A percentile compares a stretch with the other conserved stretches of the same genome.
These are phyloP conservation scores for Tolypocladium ophioglossoides DNA, from an alignment of 2,329 filamentous ascomycete species.

Conservation along the genomic window DNA sequence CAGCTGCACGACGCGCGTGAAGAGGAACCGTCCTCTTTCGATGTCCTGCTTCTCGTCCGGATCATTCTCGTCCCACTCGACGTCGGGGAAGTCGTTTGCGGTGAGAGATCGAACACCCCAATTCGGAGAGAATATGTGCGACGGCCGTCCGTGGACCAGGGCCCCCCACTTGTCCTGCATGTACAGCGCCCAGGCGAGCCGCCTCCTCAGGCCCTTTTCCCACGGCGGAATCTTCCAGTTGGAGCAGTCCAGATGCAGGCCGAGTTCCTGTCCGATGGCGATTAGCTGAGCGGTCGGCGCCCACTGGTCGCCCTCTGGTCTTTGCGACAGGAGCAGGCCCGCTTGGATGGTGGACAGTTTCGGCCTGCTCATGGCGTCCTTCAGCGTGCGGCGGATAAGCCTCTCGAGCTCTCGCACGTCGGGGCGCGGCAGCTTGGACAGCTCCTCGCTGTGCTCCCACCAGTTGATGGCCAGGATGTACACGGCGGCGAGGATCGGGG, in stretches of 20 bases:
- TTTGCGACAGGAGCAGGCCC: slow-evolving; percentile 62
- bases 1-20: slow-evolving; percentile 65
- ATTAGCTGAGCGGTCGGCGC: slow-evolving; percentile 80
- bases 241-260: slow-evolving; percentile 78
- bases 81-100: slow-evolving; percentile 61
- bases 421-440: slow-evolving; percentile 54
- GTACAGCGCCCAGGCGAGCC: slow-evolving; percentile 82
- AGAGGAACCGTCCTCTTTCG: slow-evolving; percentile 58
- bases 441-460: slow-evolving; percentile 65
- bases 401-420: slow-evolving; percentile 65
- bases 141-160: slow-evolving; percentile 74
- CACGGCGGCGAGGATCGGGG: slow-evolving; percentile 66
- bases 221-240: slow-evolving; percentile 79
- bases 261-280: slow-evolving; percentile 77
- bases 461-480: slow-evolving; percentile 83
- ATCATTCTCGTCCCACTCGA: slow-evolving; percentile 53
- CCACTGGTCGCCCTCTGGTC: slow-evolving; percentile 70
- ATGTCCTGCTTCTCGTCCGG: slow-evolving; percentile 53
- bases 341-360: slow-evolving; percentile 76
- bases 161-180: slow-evolving; percentile 93
- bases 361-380: slow-evolving; percentile 68
- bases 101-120: slow-evolving; percentile 67
- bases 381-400: slow-evolving; percentile 61
- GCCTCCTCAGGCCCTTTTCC: slow-evolving; percentile 76
- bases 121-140: slow-evolving; percentile 57